Evolutionary conservation across 202 grass and related monocot genomes (phyloP).

Genomic region (Schoenoplectus tabernaemontani): DNA sequence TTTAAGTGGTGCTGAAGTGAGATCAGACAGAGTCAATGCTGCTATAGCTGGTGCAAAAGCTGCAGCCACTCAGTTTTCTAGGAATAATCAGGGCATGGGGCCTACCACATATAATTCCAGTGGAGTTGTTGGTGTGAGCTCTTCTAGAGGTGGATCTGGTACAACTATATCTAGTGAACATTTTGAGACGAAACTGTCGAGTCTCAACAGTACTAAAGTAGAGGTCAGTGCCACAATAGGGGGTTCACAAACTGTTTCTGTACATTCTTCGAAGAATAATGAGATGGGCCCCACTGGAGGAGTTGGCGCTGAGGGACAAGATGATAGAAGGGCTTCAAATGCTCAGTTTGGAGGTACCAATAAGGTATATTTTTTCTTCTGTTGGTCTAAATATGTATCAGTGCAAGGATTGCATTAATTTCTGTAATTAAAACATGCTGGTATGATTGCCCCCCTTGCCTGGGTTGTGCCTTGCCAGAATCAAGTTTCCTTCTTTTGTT

Average conservation of each 20-base stretch:
- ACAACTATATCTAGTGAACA: not conserved
- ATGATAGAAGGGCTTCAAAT: not conserved
- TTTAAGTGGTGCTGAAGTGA: conserved; percentile 23
- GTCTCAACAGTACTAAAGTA: not conserved
- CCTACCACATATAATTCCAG: not conserved
- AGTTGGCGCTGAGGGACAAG: not conserved
- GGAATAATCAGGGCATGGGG: conserved; percentile 16
- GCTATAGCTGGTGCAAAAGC: conserved; percentile 68
- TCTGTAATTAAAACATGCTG: not conserved
- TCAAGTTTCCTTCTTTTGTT: not conserved
- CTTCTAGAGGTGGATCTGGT: not conserved
- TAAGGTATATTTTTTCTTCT: conserved; percentile 21
- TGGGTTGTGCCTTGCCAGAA: not conserved
- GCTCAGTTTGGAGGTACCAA: conserved; percentile 10
- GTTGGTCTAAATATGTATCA: not conserved
- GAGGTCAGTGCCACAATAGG: not conserved
- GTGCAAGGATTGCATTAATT: not conserved
- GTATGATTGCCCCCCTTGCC: not conserved
- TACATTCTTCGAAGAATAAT: not conserved
- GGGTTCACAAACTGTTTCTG: not conserved
- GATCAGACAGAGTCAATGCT: conserved; percentile 39
- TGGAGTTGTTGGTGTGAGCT: not conserved
- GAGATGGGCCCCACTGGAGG: not conserved
- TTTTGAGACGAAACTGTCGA: not conserved
- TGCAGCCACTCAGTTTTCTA: conserved; percentile 68